Evolutionary conservation across 768 basidiomycete species (phyloP).

Genomic region (Exidia glandulosa): DNA sequence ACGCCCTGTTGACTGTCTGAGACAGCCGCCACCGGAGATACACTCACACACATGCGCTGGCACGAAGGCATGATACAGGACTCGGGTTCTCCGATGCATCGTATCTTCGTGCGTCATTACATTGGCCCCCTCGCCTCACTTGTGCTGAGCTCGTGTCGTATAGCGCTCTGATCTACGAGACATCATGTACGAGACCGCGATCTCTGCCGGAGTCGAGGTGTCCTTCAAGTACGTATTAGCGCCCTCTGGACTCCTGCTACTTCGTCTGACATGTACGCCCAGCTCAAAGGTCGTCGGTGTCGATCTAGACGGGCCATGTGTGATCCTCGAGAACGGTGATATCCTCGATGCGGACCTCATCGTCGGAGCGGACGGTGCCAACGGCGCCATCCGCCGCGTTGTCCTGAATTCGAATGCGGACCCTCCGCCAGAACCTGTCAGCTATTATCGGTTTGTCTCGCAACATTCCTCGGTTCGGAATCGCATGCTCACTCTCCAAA

Average conservation of each 20-base stretch:
- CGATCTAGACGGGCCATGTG: slow-evolving; percentile 12
- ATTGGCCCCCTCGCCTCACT: too few species aligned
- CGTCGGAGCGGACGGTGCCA: slow-evolving; percentile 49
- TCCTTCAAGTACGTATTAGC: not conserved
- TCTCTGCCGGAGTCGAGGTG: not conserved
- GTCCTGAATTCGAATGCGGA: slow-evolving; percentile 29
- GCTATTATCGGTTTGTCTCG: too few species aligned
- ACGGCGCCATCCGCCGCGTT: slow-evolving; percentile 28
- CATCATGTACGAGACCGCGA: not conserved
- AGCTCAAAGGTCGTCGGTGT: slow-evolving; percentile 20
- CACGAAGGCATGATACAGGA: not conserved
- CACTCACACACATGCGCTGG: not conserved
- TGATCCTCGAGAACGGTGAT: slow-evolving; percentile 30
- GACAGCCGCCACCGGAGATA: not conserved
- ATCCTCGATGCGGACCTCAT: slow-evolving; percentile 39
- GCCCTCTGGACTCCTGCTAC: not conserved
- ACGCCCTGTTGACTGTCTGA: not conserved
- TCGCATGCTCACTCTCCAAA: too few species aligned
- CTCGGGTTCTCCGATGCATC: not conserved
- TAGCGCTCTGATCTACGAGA: not conserved
- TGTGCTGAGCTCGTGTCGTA: too few species aligned
- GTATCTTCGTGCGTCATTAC: not conserved
- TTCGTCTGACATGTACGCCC: not conserved
- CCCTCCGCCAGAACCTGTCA: slow-evolving; percentile 11
- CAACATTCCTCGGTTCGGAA: too few species aligned